Base-by-base conservation (phyloP, 805 yeast genomes). In the Saturnispora gosingensis region DNA sequence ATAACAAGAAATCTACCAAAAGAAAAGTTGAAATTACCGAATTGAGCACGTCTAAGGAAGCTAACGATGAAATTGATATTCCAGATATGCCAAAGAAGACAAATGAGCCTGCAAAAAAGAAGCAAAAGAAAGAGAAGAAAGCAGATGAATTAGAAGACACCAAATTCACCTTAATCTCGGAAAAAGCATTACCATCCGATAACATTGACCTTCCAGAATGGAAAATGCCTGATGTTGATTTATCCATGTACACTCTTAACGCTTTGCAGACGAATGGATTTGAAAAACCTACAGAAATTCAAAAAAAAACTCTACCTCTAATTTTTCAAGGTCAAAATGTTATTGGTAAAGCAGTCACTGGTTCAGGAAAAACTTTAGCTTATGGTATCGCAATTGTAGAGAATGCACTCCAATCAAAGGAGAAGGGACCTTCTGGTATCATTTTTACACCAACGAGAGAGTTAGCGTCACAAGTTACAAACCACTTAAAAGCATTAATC, bases 361-460 rank as follows among this genome's bases (percentile, higher is more conserved):
- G 99, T 65, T 87, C 96, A 1, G 99, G 99, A 74, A 93, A 93
- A 65, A 93, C 99, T 0, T 72, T 90, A 53, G 99, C 99, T 0
- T 93, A 88, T 66, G 97, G 97, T 45, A 79, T 93, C 27, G 97
- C 99, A 9, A 83, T 95, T 28, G 66, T 93, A 54, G 96, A 91
- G 62, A 78, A 74, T 53, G 76, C 78, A 53, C 48, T 45, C 8
- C 43, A 47, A 6, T 44, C 34, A 3, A 48, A 34, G 7, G 64
- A 60, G 16, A 43, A 48, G 10, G 59, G 53, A 35, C 90, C 96
- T 3, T 70, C 81, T 4, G 98, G 89, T 4, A 71, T 93, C 11
- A 78, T 93, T 28, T 85, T 93, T 62, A 85, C 96, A 0, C 99
- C 99, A 32, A 93, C 99, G 0, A 78, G 99, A 73, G 99, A 93